Evolutionary conservation across 1,139 yeast species (phyloP).

Genomic region (Kodamaea arcana): DNA sequence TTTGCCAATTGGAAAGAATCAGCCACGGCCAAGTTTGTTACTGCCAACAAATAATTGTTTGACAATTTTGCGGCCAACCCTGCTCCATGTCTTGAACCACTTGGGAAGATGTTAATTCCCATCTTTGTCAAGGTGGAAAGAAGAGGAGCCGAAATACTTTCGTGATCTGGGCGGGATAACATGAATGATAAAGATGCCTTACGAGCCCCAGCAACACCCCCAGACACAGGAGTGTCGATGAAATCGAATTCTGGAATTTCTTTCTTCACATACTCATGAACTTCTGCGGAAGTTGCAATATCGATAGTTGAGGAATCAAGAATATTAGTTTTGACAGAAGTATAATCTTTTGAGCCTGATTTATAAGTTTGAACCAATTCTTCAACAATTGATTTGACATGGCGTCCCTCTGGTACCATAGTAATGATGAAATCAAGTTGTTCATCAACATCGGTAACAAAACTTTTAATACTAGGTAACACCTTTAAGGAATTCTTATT

Average conservation of each 20-base stretch:
- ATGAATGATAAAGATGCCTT: constrained; percentile 55
- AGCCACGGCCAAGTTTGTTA: constrained; percentile 57
- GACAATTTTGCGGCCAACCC: constrained; percentile 60
- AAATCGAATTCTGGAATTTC: constrained; percentile 37
- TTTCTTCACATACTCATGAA: constrained; percentile 33
- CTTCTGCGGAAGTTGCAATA: constrained; percentile 43
- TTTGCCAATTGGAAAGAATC: constrained; percentile 60
- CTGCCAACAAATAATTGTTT: constrained; percentile 55
- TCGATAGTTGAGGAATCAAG: constrained; percentile 58
- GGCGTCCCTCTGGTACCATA: constrained; percentile 60
- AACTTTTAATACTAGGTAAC: constrained; percentile 23
- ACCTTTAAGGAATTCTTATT: constrained; percentile 19
- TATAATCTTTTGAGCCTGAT: constrained; percentile 8
- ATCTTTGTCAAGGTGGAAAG: constrained; percentile 35
- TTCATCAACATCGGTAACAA: constrained; percentile 35
- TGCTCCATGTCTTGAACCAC: constrained; percentile 50
- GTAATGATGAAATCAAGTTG: constrained; percentile 45
- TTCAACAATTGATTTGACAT: constrained; percentile 42
- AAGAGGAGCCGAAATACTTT: constrained; percentile 25
- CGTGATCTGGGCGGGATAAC: constrained; percentile 41
- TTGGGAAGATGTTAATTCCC: constrained; percentile 53
- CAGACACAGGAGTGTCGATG: constrained; percentile 60
- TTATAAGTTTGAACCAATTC: constrained; percentile 35
- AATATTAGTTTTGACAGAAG: constrained; percentile 19
- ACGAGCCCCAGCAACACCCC: constrained; percentile 59